A percentile compares a stretch with the other conserved stretches of the same genome.
Evolutionary conservation across 768 basidiomycete species (phyloP).

Genomic region (Mycena pura): DNA sequence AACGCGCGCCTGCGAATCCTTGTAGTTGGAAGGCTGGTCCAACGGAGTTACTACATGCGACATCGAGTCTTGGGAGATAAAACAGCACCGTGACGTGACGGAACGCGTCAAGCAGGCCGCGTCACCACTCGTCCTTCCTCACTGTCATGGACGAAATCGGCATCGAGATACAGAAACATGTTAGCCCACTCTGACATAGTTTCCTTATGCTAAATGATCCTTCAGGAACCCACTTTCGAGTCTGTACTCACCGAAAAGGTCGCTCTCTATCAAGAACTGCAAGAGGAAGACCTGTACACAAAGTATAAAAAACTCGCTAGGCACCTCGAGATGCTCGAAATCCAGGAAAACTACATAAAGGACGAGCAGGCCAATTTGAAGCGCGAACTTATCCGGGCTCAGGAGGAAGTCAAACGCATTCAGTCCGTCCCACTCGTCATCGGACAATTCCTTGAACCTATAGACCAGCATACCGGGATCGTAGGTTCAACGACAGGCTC

Average conservation of each 20-base stretch:
- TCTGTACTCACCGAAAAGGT: constrained; percentile 89
- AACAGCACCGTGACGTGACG: constrained; percentile 1
- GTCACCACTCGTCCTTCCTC: constrained; percentile 47
- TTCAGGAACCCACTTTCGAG: constrained; percentile 89
- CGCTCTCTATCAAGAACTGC: constrained; percentile 83
- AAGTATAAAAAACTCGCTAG: constrained; percentile 97
- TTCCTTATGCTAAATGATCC: constrained; percentile 5
- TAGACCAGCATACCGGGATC: constrained; percentile 96
- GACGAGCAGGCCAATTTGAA: constrained; percentile 98
- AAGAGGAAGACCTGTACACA: constrained; percentile 93
- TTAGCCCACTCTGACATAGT: constrained; percentile 40
- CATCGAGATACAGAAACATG: constrained; percentile 83
- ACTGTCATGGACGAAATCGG: constrained; percentile 86
- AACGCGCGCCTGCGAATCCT: constrained; percentile 86
- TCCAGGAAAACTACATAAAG: constrained; percentile 96
- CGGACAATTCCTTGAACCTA: constrained; percentile 98
- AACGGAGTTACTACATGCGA: constrained; percentile 84
- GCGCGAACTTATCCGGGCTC: constrained; percentile 96
- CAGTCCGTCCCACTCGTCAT: constrained; percentile 99
- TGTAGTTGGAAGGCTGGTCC: constrained; percentile 97
- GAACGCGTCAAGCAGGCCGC: constrained; percentile 56
- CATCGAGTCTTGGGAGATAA: constrained; percentile 54
- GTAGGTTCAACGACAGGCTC: constrained; percentile 98
- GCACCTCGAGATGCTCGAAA: constrained; percentile 94
- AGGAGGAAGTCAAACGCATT: constrained; percentile 99